Evolutionary conservation across 2,329 filamentous ascomycete genomes (phyloP), one percentile per base, ranked within the genome.

Genomic region (Trichophyton equinum): DNA sequence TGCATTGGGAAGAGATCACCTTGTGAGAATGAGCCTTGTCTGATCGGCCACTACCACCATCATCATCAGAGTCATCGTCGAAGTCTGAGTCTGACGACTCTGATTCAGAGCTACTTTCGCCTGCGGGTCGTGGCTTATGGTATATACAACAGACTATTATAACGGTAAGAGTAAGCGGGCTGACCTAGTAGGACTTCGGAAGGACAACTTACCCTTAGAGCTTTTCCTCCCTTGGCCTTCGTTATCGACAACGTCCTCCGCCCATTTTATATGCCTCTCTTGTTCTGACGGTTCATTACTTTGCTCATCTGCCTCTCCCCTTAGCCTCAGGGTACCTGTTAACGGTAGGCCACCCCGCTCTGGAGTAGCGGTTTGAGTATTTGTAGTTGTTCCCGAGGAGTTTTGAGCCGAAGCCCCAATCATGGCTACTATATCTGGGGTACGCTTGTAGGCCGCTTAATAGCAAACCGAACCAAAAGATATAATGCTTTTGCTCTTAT

Each of bases 101-200:
- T 7, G 74, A 76, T 66, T 78, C 76, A n/a, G 75, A 76, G 62
- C 86, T 91, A 36, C 88, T 94, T 73, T 97, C 92, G 71, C 88
- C 90, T 3, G 90, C 85, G 9, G 81, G 83, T 66, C 87, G 88
- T 5, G 90, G 86, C 63, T 88, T 88, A 77, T 96, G 92, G 76
- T 96, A 99, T 74, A 99, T 99, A 74, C 94, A 99, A 81, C 94
- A 99, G n/a, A 97, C 94, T 95, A 64, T 62, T 3, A 27, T 22
- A 22, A 6, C 36, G 15, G 44, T 2, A n/a, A 7, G 15, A 13
- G 51, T 36, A 30, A 20, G 30, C 11, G 27, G 44, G 57, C 22
- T 53, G 20, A 13, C 40, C 13, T 22, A 33, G 22, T 18, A 36
- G 20, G 20, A 20, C 27, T n/a, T 11, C 0, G 51, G 9, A 15